Evolutionary conservation across 2,329 filamentous ascomycete species (phyloP).

Genomic region (Biscogniauxia sp.): DNA sequence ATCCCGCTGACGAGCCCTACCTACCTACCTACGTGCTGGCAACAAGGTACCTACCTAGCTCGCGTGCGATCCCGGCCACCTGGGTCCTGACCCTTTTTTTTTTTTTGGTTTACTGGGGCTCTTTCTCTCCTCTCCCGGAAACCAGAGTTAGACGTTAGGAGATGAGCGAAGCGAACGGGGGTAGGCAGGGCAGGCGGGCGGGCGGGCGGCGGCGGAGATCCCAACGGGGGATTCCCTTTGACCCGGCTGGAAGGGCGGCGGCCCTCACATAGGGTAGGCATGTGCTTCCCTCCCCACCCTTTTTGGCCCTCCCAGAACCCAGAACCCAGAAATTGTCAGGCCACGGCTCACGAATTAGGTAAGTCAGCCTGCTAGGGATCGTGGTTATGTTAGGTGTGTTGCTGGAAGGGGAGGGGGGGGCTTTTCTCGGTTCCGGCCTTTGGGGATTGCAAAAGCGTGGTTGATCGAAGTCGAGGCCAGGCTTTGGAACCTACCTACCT

Average conservation of each 20-base stretch:
- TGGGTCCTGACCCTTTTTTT: background rate
- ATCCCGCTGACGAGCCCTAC: background rate
- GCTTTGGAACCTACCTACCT: too few species aligned
- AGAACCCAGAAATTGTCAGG: background rate
- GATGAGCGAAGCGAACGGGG: background rate
- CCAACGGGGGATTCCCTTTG: background rate
- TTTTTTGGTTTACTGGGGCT: background rate
- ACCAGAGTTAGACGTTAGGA: background rate
- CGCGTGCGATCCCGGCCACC: background rate
- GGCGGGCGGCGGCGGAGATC: background rate
- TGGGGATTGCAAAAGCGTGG: too few species aligned
- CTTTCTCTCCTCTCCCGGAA: background rate
- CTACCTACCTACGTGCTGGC: background rate
- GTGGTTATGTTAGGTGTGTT: background rate
- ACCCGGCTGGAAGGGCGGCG: background rate
- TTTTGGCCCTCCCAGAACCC: background rate
- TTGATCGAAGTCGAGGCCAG: too few species aligned
- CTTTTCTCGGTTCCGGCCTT: too few species aligned
- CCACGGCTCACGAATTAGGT: background rate
- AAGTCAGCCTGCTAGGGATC: background rate
- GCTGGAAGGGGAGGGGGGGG: background rate
- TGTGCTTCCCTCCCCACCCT: background rate
- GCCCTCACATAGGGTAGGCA: too few species aligned
- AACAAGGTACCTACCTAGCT: background rate
- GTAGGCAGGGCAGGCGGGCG: too few species aligned